These are phyloP conservation scores for Cardamine occulta DNA, from an alignment of 345 rosid genomes.

Conservation along the genomic window DNA sequence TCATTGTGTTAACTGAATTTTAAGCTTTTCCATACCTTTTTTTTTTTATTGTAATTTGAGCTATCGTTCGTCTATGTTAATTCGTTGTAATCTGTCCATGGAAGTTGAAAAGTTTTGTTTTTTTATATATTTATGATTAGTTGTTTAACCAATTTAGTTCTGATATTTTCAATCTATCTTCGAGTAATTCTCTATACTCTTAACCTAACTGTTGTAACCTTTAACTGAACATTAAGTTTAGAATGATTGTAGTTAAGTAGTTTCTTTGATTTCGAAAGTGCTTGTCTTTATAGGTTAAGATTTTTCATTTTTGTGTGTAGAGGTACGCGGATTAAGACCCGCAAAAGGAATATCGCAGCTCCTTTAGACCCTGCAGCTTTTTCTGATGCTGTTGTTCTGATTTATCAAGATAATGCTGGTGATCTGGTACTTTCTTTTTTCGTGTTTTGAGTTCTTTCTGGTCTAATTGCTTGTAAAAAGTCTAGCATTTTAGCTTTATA, in stretches of 20 bases:
- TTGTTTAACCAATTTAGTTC: neutral
- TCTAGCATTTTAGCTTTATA: neutral
- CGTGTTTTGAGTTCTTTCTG: neutral
- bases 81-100: neutral
- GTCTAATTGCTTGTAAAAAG: neutral
- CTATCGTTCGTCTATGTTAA: neutral
- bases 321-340: conserved; percentile 99
- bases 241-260: neutral
- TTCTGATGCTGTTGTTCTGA: conserved; percentile 98
- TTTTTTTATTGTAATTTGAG: neutral
- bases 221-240: neutral
- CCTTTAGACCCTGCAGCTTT: conserved; percentile 98
- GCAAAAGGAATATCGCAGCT: conserved; percentile 98
- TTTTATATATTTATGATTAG: neutral
- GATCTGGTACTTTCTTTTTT: conserved; percentile 65
- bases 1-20: neutral
- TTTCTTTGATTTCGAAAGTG: neutral
- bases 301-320: conserved; percentile 35
- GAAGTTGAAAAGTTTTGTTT: neutral
- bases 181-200: neutral
- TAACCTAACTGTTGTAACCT: neutral
- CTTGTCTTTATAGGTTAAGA: neutral
- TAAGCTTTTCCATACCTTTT: neutral
- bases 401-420: conserved; percentile 95
- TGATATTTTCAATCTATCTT: neutral